Percentiles rank a stretch among this genome's conserved stretches.
Conservation (phyloP, 2,329 filamentous ascomycete genomes). For the Fusarium avenaceum region DNA sequence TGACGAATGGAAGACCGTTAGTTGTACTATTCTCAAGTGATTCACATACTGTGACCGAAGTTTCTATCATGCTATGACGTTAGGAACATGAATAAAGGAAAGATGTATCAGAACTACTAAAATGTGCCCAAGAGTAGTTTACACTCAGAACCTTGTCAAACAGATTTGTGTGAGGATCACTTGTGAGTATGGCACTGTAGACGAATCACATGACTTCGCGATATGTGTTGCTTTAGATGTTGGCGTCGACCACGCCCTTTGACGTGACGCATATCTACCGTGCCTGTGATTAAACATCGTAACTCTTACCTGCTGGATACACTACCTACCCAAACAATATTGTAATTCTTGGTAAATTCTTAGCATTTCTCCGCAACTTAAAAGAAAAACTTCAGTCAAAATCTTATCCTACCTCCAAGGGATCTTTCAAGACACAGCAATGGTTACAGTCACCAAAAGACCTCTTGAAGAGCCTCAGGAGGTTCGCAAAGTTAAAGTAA, state of each 20-base stretch:
- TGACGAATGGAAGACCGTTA: background rate
- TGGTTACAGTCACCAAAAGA: constrained; percentile 38
- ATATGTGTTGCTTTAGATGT: constrained; percentile 51
- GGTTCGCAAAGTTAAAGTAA: constrained; percentile 27
- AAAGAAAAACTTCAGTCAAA: background rate
- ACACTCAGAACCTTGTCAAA: no score
- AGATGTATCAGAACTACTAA: no score
- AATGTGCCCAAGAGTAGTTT: no score
- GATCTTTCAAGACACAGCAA: constrained; percentile 4
- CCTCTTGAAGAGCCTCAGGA: constrained; percentile 36
- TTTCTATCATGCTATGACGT: no score
- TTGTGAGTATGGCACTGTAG: no score
- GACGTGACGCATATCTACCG: constrained; percentile 30
- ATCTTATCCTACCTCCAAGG: background rate
- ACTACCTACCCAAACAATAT: background rate
- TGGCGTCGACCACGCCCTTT: constrained; percentile 42
- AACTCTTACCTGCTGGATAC: background rate
- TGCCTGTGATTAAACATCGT: constrained; percentile 9
- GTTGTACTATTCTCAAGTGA: background rate
- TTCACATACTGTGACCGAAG: background rate
- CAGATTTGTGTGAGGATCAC: no score
- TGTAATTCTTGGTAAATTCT: background rate
- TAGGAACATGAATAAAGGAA: no score
- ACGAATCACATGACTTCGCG: constrained; percentile 48
- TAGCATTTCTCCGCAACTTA: background rate